Percentiles rank a stretch among this genome's conserved stretches.
Evolutionary conservation across 2,329 filamentous ascomycete genomes (phyloP).

Genomic region (Fonsecaea pedrosoi): DNA sequence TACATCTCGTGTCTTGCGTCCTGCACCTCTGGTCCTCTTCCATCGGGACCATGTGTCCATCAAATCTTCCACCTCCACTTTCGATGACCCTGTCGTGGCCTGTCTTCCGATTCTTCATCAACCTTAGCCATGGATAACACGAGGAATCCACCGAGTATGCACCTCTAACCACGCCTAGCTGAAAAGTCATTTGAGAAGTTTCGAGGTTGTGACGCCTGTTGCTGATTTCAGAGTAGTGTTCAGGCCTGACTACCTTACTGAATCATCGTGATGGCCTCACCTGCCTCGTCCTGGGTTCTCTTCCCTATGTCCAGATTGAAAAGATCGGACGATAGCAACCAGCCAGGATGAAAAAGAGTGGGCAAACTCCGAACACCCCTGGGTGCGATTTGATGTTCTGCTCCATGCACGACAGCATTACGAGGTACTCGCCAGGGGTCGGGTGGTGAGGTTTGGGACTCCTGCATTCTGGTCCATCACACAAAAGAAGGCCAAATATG

Average conservation of each 20-base stretch:
- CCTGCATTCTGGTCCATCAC: slow-evolving; percentile 6
- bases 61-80: neutral
- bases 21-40: neutral
- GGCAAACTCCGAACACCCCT: neutral
- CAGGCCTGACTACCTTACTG: neutral
- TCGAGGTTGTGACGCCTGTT: neutral
- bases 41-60: neutral
- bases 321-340: neutral
- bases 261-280: neutral
- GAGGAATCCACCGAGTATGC: neutral
- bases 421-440: neutral
- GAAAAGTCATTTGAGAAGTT: neutral
- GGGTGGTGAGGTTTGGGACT: neutral
- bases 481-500: neutral
- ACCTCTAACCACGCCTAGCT: neutral
- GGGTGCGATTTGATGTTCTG: neutral
- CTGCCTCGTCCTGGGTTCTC: neutral
- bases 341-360: slow-evolving; percentile 2
- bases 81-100: neutral
- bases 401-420: neutral
- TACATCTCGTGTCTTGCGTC: neutral
- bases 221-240: neutral
- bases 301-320: neutral
- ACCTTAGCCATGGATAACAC: neutral
- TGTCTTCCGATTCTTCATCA: neutral